Evolutionary conservation across 108 stramenopile genomes (phyloP).

Genomic region (Stephanodiscus minutulus): DNA sequence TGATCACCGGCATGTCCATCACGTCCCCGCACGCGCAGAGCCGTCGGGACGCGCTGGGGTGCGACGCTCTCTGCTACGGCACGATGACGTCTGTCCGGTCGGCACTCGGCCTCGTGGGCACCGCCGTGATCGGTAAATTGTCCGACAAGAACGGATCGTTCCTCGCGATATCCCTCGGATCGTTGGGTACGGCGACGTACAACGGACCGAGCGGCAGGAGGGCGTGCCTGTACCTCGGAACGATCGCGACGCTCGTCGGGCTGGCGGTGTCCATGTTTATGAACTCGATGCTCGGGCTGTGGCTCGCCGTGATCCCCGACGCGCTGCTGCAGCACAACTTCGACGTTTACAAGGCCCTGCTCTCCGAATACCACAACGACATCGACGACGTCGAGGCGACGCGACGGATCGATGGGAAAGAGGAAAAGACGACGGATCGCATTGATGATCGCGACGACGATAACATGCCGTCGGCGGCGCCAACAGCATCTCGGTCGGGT

Average conservation of each 20-base stretch:
- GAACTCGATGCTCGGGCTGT: conserved; percentile 55
- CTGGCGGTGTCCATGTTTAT: conserved; percentile 42
- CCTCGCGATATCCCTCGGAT: conserved; percentile 26
- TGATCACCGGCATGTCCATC: conserved; percentile 47
- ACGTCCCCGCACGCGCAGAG: conserved; percentile 71
- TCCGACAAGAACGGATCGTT: conserved; percentile 58
- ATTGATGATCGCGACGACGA: background rate
- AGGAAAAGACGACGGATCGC: conserved; percentile 1
- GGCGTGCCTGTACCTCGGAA: conserved; percentile 64
- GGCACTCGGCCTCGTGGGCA: conserved; percentile 64
- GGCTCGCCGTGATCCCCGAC: conserved; percentile 73
- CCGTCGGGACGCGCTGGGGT: conserved; percentile 66
- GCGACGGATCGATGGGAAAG: background rate
- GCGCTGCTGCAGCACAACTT: conserved; percentile 83
- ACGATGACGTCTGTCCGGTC: conserved; percentile 76
- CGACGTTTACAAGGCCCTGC: conserved; percentile 71
- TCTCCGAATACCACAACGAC: conserved; percentile 70
- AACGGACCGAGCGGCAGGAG: conserved; percentile 53
- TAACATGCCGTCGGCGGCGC: no score
- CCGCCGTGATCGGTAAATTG: conserved; percentile 66
- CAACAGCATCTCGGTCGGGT: conserved; percentile 57
- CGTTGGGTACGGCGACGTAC: conserved; percentile 12
- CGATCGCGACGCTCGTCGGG: conserved; percentile 55
- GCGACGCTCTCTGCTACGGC: conserved; percentile 79
- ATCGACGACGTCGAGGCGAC: conserved; percentile 33